Conservation (phyloP, 805 yeast genomes). For the Candida maesae region DNA sequence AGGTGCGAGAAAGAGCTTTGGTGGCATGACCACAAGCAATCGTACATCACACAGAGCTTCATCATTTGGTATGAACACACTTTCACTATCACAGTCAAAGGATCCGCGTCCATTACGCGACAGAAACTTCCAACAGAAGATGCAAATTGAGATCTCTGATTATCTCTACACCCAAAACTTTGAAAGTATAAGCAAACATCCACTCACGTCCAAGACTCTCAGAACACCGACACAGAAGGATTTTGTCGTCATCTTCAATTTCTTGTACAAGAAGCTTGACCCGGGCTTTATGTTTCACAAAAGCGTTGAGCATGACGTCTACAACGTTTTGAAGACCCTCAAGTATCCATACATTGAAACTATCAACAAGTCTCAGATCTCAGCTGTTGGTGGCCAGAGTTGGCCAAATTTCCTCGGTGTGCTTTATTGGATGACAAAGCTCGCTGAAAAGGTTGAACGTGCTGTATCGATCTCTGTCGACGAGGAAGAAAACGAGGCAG, state of each 20-base stretch:
- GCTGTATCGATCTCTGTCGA: conserved; percentile 28
- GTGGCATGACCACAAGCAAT: conserved; percentile 12
- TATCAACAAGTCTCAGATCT: conserved; percentile 77
- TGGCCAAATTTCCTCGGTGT: conserved; percentile 85
- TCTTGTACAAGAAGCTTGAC: conserved; percentile 72
- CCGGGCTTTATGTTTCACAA: conserved; percentile 70
- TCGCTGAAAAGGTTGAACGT: conserved; percentile 42
- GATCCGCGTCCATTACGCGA: conserved; percentile 84
- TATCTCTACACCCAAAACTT: conserved; percentile 62
- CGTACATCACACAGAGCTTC: conserved; percentile 23
- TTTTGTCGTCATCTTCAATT: conserved; percentile 73
- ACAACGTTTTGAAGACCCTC: conserved; percentile 56
- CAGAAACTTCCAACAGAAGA: conserved; percentile 55
- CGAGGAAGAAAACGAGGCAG: conserved; percentile 28
- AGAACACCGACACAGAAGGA: conserved; percentile 84
- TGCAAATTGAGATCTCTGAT: conserved; percentile 65
- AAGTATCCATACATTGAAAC: conserved; percentile 79
- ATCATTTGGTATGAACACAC: conserved; percentile 24
- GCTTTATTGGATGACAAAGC: conserved; percentile 74
- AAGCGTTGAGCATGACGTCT: conserved; percentile 73
- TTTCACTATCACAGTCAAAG: conserved; percentile 26
- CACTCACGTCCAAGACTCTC: conserved; percentile 60
- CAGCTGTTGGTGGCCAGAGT: conserved; percentile 86
- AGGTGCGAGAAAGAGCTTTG: conserved; percentile 22
- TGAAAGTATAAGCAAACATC: conserved; percentile 70